These are phyloP conservation scores for Lentinula edodes DNA, from an alignment of 768 basidiomycete genomes.

Conservation along the genomic window DNA sequence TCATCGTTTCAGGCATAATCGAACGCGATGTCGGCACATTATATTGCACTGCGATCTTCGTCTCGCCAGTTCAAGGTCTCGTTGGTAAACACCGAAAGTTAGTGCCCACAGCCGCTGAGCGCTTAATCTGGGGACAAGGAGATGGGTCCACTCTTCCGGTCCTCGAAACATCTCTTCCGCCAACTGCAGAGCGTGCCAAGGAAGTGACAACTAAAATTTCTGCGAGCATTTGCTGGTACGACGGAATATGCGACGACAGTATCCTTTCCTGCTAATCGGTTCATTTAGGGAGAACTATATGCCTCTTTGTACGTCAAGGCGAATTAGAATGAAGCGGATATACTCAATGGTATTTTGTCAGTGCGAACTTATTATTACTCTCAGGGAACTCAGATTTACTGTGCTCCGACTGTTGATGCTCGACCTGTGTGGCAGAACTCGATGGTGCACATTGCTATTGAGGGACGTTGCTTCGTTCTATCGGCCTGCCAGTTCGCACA, in stretches of 20 bases:
- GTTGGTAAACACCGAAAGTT: constrained; percentile 63
- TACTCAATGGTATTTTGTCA: constrained; percentile 13
- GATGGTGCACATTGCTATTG: constrained; percentile 60
- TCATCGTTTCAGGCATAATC: constrained; percentile 55
- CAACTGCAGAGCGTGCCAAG: constrained; percentile 10
- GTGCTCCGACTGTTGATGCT: constrained; percentile 61
- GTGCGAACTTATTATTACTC: constrained; percentile 59
- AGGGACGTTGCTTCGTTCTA: constrained; percentile 67
- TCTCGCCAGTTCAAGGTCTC: constrained; percentile 45
- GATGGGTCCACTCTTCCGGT: constrained; percentile 51
- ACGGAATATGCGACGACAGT: neutral
- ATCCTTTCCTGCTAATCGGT: neutral
- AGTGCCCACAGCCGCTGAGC: constrained; percentile 55
- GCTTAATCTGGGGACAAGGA: constrained; percentile 60
- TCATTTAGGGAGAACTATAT: constrained; percentile 61
- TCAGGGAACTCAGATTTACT: constrained; percentile 54
- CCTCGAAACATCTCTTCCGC: constrained; percentile 31
- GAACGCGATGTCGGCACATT: constrained; percentile 56
- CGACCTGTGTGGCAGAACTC: constrained; percentile 50
- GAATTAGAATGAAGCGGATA: neutral
- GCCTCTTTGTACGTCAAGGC: constrained; percentile 43
- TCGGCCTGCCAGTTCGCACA: constrained; percentile 56
- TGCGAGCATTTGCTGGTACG: constrained; percentile 56
- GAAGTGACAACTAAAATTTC: constrained; percentile 40
- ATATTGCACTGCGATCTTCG: constrained; percentile 56